Percentiles rank a stretch among this genome's conserved stretches.
These are phyloP conservation scores for Gnaphalium uliginosum DNA, from an alignment of 129 eudicot species.

Conservation along the genomic window DNA sequence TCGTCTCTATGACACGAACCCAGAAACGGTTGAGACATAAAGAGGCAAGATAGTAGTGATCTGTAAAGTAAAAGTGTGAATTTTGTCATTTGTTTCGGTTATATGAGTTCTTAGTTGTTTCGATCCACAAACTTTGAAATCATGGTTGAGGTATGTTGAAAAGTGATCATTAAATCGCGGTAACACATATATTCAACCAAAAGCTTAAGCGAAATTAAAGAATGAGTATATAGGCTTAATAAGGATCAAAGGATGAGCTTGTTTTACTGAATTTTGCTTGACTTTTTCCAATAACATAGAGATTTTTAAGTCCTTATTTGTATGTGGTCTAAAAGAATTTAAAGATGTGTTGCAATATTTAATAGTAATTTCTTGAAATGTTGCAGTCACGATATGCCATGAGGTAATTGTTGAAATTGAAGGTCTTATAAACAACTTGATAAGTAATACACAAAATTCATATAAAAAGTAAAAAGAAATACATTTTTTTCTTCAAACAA, in stretches of 20 bases:
- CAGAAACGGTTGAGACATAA: not conserved
- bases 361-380: no score
- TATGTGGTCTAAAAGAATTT: no score
- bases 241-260: not conserved
- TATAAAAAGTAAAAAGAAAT: no score
- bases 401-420: no score
- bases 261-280: not conserved
- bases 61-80: not conserved
- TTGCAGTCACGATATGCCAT: no score
- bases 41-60: not conserved
- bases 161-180: not conserved
- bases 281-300: not conserved
- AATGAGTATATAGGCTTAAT: not conserved
- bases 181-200: not conserved
- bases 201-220: not conserved
- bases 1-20: not conserved
- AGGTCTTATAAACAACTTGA: no score
- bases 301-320: no score
- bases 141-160: not conserved
- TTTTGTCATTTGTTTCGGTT: not conserved
- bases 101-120: not conserved
- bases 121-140: not conserved
- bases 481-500: no score
- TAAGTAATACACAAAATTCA: no score
- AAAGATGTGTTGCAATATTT: no score